These are phyloP conservation scores for Thalassiosira livingstoniorum DNA, from an alignment of 352 stramenopile species.

Conservation along the genomic window DNA sequence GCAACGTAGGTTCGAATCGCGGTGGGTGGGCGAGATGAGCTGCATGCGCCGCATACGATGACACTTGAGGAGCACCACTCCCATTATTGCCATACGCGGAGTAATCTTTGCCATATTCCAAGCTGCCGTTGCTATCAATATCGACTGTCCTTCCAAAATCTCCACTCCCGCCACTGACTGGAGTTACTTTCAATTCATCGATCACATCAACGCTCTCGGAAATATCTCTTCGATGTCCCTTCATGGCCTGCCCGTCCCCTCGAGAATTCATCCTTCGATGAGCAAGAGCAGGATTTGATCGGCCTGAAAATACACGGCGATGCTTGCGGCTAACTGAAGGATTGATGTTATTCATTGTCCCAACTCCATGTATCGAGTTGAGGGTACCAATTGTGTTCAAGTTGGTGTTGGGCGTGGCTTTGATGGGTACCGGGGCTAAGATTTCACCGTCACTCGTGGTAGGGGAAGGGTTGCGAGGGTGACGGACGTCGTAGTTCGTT, in stretches of 20 bases:
- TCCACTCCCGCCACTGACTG: too few relatives aligned
- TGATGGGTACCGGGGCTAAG: too few relatives aligned
- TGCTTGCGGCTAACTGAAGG: constrained; percentile 20
- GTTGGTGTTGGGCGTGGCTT: too few relatives aligned
- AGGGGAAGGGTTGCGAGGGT: not conserved
- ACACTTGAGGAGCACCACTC: too few relatives aligned
- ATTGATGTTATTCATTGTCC: not conserved
- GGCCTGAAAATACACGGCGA: constrained; percentile 10
- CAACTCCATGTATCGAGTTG: not conserved
- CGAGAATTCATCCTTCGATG: constrained; percentile 19
- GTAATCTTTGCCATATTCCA: too few relatives aligned
- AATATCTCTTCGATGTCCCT: constrained; percentile 8
- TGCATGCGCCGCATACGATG: too few relatives aligned
- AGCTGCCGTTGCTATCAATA: too few relatives aligned
- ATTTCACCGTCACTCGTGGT: not conserved
- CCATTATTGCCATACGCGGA: too few relatives aligned
- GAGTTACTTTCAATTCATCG: too few relatives aligned
- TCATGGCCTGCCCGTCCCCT: constrained; percentile 4
- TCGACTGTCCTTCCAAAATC: too few relatives aligned
- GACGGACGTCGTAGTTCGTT: not conserved
- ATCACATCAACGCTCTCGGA: constrained; percentile 1
- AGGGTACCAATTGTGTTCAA: not conserved
- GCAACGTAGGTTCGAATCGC: too few relatives aligned
- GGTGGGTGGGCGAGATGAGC: too few relatives aligned
- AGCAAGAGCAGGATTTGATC: constrained; percentile 11